Conservation (phyloP, 1,139 yeast species). For the Sugiyamaella neomexicana region DNA sequence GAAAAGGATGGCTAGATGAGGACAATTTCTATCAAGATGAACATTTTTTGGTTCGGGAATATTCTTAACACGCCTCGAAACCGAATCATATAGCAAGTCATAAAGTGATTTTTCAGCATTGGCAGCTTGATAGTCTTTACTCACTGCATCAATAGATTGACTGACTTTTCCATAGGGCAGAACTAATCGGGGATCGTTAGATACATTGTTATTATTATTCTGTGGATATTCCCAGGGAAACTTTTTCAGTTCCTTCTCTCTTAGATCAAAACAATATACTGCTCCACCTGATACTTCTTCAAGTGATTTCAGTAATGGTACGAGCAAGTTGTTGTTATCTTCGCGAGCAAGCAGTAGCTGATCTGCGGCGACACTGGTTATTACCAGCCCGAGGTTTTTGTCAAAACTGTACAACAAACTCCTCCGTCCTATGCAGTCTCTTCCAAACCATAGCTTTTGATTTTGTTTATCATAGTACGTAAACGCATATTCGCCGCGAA, state of each 20-base stretch:
- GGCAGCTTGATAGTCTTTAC: neutral
- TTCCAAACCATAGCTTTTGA: constrained; percentile 64
- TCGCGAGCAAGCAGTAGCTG: neutral
- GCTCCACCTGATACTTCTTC: constrained; percentile 38
- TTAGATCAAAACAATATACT: constrained; percentile 31
- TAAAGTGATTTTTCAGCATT: constrained; percentile 23
- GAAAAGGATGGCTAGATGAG: constrained; percentile 61
- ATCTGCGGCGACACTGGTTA: constrained; percentile 34
- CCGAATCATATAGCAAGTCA: constrained; percentile 40
- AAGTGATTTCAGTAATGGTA: neutral
- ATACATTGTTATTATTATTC: neutral
- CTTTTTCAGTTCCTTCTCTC: constrained; percentile 9
- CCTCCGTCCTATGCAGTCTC: constrained; percentile 81
- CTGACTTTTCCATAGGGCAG: constrained; percentile 21
- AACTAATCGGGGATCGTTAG: constrained; percentile 1
- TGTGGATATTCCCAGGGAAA: constrained; percentile 19
- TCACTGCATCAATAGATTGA: constrained; percentile 3
- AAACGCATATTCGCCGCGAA: constrained; percentile 83
- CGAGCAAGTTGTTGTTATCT: neutral
- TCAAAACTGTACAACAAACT: constrained; percentile 54
- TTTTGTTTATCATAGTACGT: constrained; percentile 50
- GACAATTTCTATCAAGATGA: constrained; percentile 20
- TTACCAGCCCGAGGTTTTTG: constrained; percentile 35
- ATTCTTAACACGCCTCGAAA: constrained; percentile 52
- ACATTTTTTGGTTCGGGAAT: constrained; percentile 41